Base-by-base conservation (phyloP, 2,329 filamentous ascomycete species). In the Colletotrichum graminicola region DNA sequence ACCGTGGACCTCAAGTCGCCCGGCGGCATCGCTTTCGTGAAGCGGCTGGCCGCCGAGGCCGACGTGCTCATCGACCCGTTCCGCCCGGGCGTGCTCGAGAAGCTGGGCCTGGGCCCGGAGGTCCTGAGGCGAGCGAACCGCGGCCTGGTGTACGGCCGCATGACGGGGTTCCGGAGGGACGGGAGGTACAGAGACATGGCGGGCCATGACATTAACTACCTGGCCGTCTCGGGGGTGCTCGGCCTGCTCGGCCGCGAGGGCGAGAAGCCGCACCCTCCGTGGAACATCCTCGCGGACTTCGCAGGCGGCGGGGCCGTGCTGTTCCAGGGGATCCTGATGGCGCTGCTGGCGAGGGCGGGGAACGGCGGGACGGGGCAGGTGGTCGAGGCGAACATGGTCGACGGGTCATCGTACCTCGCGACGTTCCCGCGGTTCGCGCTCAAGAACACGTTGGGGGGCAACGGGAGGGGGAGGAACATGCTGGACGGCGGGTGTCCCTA, bases 301-400 rank as follows among this genome's bases (percentile, higher is more conserved):
- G 96, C 93, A 0, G 95, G 94, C 41, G 95, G 95, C 26, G 95
- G 95, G 43, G 91, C 92, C 0, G 91, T 90, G 74, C 91, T 96
- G 52, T 94, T 96, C 76, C 85, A 94, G 70, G 95, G 95, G 0
- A 90, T 98, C 5, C 80, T 98, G 66, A 84, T 98, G 26, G 95
- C 96, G 0, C 81, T 98, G 71, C 77, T 97, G 12, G 86, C 90
- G 18, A 85, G 94, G 43, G 83, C 86, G 60, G 83, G 81, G 54
- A 90, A 85, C 0, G 69, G 69, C 2, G 94, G 94, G 0, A 83
- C 82, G 2, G 95, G 95, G 0, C 95, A 98, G 82, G 91, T 98
- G 16, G 94, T 98, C 11, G 94, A 98, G 82, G 94, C 93, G 21
- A 98, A 97, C 80, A 98, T 98, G 95, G 95, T 98, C 16, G 95